A percentile compares a stretch with the other conserved stretches of the same genome.
Conservation (phyloP, 768 basidiomycete genomes). For the Exsudoporus frostii region DNA sequence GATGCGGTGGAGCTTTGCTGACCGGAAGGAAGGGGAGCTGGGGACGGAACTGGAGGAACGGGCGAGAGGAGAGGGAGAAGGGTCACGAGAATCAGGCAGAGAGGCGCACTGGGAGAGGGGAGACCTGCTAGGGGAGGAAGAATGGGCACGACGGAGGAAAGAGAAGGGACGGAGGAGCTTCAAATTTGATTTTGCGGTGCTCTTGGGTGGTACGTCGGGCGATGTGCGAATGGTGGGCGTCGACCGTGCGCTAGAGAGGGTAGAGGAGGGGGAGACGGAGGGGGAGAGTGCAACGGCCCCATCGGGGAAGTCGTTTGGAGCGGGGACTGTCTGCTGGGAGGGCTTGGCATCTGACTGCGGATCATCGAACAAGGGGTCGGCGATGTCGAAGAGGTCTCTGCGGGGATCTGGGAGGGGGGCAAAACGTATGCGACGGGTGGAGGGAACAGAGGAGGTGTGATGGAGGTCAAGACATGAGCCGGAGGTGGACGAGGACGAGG, state of each 20-base stretch:
- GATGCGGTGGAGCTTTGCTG: constrained; percentile 15
- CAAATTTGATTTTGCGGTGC: constrained; percentile 6
- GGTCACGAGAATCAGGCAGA: constrained; percentile 10
- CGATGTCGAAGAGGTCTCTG: constrained; percentile 34
- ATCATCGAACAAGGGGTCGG: constrained; percentile 30
- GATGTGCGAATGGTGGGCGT: constrained; percentile 22
- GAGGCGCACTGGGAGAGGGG: constrained; percentile 9
- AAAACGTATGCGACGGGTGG: constrained; percentile 58
- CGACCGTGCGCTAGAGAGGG: constrained; percentile 19
- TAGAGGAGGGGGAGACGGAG: constrained; percentile 18
- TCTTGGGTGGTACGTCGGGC: background rate
- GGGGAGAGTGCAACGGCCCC: constrained; percentile 14
- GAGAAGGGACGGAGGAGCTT: constrained; percentile 22
- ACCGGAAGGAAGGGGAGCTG: constrained; percentile 8
- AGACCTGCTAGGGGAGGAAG: constrained; percentile 8
- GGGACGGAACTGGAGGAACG: constrained; percentile 14
- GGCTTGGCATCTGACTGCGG: constrained; percentile 17
- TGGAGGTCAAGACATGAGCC: constrained; percentile 18
- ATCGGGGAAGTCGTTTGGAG: constrained; percentile 4
- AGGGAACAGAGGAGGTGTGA: constrained; percentile 3
- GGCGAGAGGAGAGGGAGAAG: constrained; percentile 13
- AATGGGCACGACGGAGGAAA: constrained; percentile 17
- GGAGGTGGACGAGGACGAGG: constrained; percentile 20
- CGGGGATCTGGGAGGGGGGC: constrained; percentile 82
- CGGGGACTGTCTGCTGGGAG: background rate